Evolutionary conservation across 2,329 filamentous ascomycete genomes (phyloP), one percentile per base, ranked within the genome.

Genomic region (Diaporthe eres): DNA sequence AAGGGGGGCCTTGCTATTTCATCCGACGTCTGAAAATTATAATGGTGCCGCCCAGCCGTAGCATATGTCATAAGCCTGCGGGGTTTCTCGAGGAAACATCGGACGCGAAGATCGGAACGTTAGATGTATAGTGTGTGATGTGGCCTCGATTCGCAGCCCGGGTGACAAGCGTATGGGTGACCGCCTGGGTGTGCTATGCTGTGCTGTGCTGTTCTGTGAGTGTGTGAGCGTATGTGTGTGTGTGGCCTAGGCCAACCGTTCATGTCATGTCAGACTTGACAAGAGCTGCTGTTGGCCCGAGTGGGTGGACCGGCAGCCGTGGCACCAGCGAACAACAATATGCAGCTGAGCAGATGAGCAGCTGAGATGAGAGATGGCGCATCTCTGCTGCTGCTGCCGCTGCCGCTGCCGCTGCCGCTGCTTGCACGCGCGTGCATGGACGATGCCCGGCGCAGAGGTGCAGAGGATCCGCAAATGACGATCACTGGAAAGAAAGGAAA

Each of bases 31-130:
- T 49, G 31, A 53, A 47, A 28, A 72, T 28, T 13, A 15, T 37
- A 39, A 71, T 71, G 68, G 53, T 61, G 71, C 71, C 55, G 71
- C 71, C 65, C 65, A 68, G 65, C 47, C 65, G 65, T n/a, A 68
- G 31, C 19, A 68, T 68, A 68, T 68, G 65, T 49, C 71, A 61
- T 61, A 61, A 39, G 49, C 7, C 42, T 72, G 71, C 61, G 55
- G 34, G 73, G 55, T 55, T 28, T 53, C 31, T 71, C 39, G 47
- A 60, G 55, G 31, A 53, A 63, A 70, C n/a, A 61, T 74, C 39
- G 60, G 71, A 70, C 58, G 71, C 42, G 47, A 74, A 68, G 53
- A 70, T 76, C 55, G 22, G 65, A 63, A 68, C 39, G 65, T 68
- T 39, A 68, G 47, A 68, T 68, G 47, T 68, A 68, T 37, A 68